A percentile compares a stretch with the other conserved stretches of the same genome.
phyloP scores from a whole-genome alignment of 345 rosid genomes.

The Eucalyptus urophylla region DNA sequence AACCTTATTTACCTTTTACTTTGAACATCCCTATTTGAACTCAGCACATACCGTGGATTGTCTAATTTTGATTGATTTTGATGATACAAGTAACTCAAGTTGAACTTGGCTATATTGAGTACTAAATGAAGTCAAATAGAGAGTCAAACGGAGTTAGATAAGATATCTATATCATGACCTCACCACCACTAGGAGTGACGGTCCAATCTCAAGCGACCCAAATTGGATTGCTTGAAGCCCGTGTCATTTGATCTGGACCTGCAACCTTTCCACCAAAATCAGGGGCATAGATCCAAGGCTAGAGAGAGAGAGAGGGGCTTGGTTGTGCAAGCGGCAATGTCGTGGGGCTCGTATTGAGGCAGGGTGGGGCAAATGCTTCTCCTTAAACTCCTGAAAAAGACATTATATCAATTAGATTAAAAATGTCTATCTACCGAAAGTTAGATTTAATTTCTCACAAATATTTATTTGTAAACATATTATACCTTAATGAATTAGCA shows the following conservation, averaged over 20 bases:
- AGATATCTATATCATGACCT: neutral
- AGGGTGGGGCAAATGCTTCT: neutral
- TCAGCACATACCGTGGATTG: neutral
- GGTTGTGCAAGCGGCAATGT: neutral
- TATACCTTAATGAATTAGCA: neutral
- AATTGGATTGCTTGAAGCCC: neutral
- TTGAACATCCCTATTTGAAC: neutral
- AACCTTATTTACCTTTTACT: neutral
- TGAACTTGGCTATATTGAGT: neutral
- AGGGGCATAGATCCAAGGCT: neutral
- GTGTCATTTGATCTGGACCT: neutral
- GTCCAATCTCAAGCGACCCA: neutral
- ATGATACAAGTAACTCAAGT: neutral
- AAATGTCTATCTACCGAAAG: neutral
- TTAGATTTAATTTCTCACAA: neutral
- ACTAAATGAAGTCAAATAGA: neutral
- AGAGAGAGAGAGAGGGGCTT: neutral
- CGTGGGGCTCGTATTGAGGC: neutral
- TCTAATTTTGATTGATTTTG: neutral
- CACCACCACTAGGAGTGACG: accelerated
- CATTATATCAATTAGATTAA: neutral
- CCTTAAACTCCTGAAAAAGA: neutral
- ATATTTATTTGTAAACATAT: neutral
- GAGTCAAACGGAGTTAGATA: neutral
- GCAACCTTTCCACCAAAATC: neutral